Conservation (phyloP, 116 monocot species). For the Zostera marina region DNA sequence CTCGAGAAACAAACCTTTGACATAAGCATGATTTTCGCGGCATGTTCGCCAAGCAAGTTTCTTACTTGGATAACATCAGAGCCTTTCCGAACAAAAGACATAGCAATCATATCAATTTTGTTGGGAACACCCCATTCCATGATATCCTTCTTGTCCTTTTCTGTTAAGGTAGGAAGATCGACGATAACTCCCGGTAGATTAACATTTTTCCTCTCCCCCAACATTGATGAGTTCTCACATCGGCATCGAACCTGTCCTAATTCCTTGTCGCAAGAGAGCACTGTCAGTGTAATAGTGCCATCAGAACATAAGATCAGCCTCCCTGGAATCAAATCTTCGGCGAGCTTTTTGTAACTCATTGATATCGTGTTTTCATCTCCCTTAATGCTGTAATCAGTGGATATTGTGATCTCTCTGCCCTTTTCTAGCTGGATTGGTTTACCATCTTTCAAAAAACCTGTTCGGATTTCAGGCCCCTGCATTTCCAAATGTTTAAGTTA, state of each 20-base stretch:
- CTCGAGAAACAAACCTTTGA: constrained; percentile 29
- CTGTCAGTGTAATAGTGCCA: constrained; percentile 63
- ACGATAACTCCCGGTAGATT: constrained; percentile 70
- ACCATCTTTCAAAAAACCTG: constrained; percentile 63
- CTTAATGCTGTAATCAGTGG: constrained; percentile 60
- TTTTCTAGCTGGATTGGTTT: constrained; percentile 47
- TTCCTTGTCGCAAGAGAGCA: constrained; percentile 39
- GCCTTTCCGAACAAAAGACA: constrained; percentile 80
- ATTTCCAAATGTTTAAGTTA: neutral
- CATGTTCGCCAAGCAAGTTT: constrained; percentile 52
- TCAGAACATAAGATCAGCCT: constrained; percentile 54
- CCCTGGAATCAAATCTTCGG: constrained; percentile 34
- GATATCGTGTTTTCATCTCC: constrained; percentile 58
- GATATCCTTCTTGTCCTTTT: constrained; percentile 75
- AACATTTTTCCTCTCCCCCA: constrained; percentile 81
- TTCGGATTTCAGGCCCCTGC: constrained; percentile 76
- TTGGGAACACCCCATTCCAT: constrained; percentile 73
- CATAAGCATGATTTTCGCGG: constrained; percentile 68
- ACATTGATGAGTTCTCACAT: constrained; percentile 51
- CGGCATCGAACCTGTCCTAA: constrained; percentile 44
- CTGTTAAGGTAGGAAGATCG: constrained; percentile 65
- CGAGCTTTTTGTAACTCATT: constrained; percentile 71
- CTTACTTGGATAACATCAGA: constrained; percentile 68
- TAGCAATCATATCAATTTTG: constrained; percentile 82
- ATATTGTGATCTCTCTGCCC: constrained; percentile 51